These are phyloP conservation scores for Tricholoma matsutake DNA, from an alignment of 768 basidiomycete genomes.

Conservation along the genomic window DNA sequence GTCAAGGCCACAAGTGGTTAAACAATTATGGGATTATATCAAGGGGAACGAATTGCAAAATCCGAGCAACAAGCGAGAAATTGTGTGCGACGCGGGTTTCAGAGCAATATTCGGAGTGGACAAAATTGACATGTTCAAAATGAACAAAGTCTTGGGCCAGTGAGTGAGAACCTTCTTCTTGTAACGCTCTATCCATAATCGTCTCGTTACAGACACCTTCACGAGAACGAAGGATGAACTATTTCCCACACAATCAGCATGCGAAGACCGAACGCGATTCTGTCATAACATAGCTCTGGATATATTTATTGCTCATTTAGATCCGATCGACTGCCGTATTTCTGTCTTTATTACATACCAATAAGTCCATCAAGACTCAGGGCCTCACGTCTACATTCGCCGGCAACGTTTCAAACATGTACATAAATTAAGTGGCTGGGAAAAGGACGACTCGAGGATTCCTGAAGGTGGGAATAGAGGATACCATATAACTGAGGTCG, in stretches of 20 bases:
- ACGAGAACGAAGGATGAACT: conserved; percentile 27
- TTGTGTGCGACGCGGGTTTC: conserved; percentile 74
- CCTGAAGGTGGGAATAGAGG: not conserved
- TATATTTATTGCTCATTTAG: conserved; percentile 4
- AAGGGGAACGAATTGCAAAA: conserved; percentile 82
- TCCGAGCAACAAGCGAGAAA: conserved; percentile 77
- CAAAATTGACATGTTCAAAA: conserved; percentile 89
- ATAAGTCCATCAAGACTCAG: not conserved
- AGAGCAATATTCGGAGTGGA: conserved; percentile 76
- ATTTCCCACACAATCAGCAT: not conserved
- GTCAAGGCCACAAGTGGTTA: conserved; percentile 88
- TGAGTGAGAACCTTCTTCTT: conserved; percentile 31
- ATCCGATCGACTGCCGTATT: not conserved
- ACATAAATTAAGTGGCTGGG: not conserved
- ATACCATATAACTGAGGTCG: not conserved
- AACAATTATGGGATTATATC: conserved; percentile 88
- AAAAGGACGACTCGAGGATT: not conserved
- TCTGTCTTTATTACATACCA: not conserved
- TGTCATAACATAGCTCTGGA: not conserved
- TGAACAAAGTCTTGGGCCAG: conserved; percentile 90
- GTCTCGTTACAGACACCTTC: conserved; percentile 30
- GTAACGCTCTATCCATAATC: not conserved
- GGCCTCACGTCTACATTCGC: not conserved
- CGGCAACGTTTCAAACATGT: not conserved
- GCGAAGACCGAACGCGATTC: not conserved